These are phyloP conservation scores for Sanghuangporus baumii DNA, from an alignment of 1,284 basidiomycete genomes.

Conservation along the genomic window DNA sequence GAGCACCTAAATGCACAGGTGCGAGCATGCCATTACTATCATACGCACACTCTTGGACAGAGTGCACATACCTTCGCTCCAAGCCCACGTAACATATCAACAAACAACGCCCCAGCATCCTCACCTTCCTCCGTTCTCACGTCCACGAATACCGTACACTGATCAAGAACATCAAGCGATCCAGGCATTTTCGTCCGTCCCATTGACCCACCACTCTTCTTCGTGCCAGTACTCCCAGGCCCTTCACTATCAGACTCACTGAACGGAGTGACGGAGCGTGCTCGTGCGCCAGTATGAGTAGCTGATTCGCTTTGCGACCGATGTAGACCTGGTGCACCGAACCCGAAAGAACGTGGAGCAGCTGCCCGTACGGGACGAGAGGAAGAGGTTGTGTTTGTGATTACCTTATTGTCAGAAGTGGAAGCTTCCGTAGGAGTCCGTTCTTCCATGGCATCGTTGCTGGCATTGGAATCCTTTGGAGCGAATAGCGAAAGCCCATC, in stretches of 20 bases:
- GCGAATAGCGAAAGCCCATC: slow-evolving; percentile 10
- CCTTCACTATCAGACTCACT: slow-evolving; percentile 10
- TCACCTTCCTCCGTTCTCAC: slow-evolving; percentile 84
- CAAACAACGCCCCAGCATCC: slow-evolving; percentile 78
- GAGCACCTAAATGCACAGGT: slow-evolving; percentile 40
- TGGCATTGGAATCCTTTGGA: slow-evolving; percentile 27
- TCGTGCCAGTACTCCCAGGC: neutral
- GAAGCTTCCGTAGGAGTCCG: neutral
- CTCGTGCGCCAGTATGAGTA: neutral
- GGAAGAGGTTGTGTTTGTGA: neutral
- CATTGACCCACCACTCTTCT: slow-evolving; percentile 6
- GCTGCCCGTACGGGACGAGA: slow-evolving; percentile 14
- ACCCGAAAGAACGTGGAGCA: slow-evolving; percentile 2
- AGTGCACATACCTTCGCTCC: slow-evolving; percentile 70
- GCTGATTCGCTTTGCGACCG: slow-evolving; percentile 4
- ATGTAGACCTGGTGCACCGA: neutral
- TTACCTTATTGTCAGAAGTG: neutral
- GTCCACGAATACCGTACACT: slow-evolving; percentile 86
- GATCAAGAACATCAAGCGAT: slow-evolving; percentile 49
- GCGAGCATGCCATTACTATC: too few species aligned
- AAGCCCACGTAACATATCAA: slow-evolving; percentile 75
- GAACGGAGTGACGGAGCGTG: neutral
- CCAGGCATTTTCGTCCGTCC: slow-evolving; percentile 24
- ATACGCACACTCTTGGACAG: neutral
- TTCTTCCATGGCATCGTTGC: neutral